Evolutionary conservation across 1,139 yeast genomes (phyloP), one percentile per base, ranked within the genome.

Genomic region (Protomyces lactucae-debilis): DNA sequence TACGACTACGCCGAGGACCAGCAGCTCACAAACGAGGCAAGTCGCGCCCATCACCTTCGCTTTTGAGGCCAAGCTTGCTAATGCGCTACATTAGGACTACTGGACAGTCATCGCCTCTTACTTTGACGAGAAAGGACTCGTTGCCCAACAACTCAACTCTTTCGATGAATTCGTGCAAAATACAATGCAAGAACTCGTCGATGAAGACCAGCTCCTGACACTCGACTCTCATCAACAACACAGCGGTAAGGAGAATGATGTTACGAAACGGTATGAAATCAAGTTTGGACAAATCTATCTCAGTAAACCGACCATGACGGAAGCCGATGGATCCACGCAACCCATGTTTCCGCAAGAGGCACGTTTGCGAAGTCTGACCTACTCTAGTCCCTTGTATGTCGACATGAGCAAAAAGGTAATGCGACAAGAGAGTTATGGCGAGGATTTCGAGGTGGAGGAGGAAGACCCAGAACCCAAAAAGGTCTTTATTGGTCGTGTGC

Each of bases 301-400:
- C 71, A 91, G 98, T 51, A 89, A 93, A 73, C 99, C 99, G 52
- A 90, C 97, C 60, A 96, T 93, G 84, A 95, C 98, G 23, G 99
- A 95, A 79, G 97, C 98, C 39, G 99, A 95, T 78, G 99, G 99
- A 79, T 91, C 96, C 39, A 92, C 98, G n/a, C 95, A 91, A 72
- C 95, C 96, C 18, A 86, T 95, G 87, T 89, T 89, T 75, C 99
- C 99, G 10, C 99, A 95, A 77, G 99, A 95, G 76, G 99, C 99
- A 8, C 83, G 99, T 72, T 82, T 93, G 70, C 85, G 99, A 78
- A 93, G 93, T 75, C 82, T 95, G 77, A 95, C 99, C 0, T 95
- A 95, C 75, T 89, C 97, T 3, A 89, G 97, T 40, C 97, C 99
- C 36, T 81, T 95, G 64, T 93, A 93, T 73, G 97, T 95, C 54